These are phyloP conservation scores for Penicillium polonicum DNA, from an alignment of 2,329 filamentous ascomycete species.

Conservation along the genomic window DNA sequence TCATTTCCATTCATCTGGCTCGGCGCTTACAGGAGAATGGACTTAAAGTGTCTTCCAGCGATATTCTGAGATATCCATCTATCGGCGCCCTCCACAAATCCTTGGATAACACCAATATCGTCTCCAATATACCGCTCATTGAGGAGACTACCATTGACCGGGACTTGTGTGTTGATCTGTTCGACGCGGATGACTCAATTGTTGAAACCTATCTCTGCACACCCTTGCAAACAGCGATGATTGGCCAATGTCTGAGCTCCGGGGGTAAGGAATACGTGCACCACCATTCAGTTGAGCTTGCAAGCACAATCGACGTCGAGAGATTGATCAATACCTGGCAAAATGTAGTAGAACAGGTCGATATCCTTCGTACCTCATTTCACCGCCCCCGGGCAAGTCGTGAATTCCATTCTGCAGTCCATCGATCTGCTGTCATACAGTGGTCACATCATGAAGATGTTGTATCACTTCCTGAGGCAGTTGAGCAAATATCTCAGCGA, in stretches of 20 bases:
- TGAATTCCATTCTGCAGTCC: not conserved
- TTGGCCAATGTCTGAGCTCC: slow-evolving; percentile 3
- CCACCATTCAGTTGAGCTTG: not conserved
- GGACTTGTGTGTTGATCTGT: not conserved
- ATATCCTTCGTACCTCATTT: slow-evolving; percentile 8
- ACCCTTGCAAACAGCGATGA: slow-evolving; percentile 4
- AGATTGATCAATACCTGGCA: not conserved
- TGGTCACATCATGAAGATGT: not conserved
- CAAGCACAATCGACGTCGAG: not conserved
- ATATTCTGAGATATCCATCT: slow-evolving; percentile 6
- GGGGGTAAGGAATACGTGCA: slow-evolving; percentile 5
- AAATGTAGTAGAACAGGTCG: not conserved
- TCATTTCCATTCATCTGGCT: slow-evolving; percentile 1
- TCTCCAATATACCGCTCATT: not conserved
- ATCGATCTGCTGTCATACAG: not conserved
- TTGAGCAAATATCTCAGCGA: not conserved
- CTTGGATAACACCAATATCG: not conserved
- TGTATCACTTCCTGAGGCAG: not conserved
- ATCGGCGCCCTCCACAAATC: not conserved
- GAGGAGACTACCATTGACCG: not conserved
- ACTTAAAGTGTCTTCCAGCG: not conserved
- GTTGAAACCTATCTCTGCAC: slow-evolving; percentile 2
- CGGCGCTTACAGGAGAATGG: not conserved
- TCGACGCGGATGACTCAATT: not conserved
- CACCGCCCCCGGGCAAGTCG: not conserved